Evolutionary conservation across 2,329 filamentous ascomycete genomes (phyloP).

Genomic region (Penicillium capsulatum): DNA sequence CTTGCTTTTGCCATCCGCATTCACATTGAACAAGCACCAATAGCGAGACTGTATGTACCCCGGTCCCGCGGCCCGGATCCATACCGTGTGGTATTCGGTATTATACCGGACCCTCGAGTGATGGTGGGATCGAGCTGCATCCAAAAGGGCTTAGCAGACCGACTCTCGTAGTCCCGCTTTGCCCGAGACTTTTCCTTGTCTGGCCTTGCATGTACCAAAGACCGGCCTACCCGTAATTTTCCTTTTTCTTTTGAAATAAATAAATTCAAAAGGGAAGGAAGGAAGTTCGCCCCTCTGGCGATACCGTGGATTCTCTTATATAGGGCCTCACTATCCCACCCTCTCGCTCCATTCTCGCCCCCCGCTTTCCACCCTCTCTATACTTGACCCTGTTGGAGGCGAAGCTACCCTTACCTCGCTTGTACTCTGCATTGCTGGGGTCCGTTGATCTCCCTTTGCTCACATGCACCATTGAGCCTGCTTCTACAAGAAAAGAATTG

Average conservation of each 20-base stretch:
- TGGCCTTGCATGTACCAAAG: too few species aligned
- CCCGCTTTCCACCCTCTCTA: neutral
- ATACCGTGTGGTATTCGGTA: too few species aligned
- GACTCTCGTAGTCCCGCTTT: constrained; percentile 2
- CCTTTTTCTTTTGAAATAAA: too few species aligned
- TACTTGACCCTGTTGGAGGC: constrained; percentile 5
- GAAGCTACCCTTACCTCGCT: constrained; percentile 13
- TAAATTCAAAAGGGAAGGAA: constrained; percentile 3
- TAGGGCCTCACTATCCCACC: constrained; percentile 11
- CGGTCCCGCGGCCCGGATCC: too few species aligned
- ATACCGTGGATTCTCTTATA: constrained; percentile 11
- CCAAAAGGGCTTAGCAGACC: neutral
- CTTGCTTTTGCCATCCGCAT: too few species aligned
- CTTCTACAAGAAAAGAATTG: too few species aligned
- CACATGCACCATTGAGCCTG: neutral
- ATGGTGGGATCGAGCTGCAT: neutral
- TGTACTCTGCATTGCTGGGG: neutral
- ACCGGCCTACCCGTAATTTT: constrained; percentile 7
- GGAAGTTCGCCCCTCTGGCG: too few species aligned
- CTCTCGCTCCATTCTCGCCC: constrained; percentile 1
- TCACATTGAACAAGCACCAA: too few species aligned
- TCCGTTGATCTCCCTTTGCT: constrained; percentile 1
- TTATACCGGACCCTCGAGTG: too few species aligned
- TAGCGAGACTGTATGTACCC: too few species aligned
- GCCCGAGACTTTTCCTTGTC: constrained; percentile 5